Conservation (phyloP, 345 rosid species). For the Camelina neglecta region DNA sequence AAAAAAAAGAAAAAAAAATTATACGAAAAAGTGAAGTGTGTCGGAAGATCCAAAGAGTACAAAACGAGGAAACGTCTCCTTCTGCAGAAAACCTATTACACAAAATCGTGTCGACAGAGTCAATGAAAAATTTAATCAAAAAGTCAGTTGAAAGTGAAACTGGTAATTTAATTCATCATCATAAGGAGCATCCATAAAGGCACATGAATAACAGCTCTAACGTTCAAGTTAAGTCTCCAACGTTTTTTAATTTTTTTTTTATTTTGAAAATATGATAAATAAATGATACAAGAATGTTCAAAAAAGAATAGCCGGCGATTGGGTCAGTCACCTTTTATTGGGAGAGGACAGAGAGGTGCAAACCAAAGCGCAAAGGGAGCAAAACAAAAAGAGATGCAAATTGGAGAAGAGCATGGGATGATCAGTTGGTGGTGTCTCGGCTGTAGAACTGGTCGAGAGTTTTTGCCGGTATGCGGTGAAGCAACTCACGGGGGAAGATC, state of each 20-base stretch:
- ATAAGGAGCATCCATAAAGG: neutral
- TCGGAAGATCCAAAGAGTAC: no score
- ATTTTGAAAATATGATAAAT: no score
- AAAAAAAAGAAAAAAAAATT: no score
- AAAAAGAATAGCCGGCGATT: neutral
- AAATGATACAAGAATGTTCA: neutral
- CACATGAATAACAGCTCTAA: neutral
- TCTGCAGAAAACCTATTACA: no score
- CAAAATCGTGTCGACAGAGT: no score
- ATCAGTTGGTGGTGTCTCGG: constrained; percentile 53
- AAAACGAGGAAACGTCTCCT: no score
- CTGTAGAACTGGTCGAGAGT: constrained; percentile 75
- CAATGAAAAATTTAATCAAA: no score
- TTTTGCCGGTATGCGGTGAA: constrained; percentile 88
- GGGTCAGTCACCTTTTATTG: constrained; percentile 13
- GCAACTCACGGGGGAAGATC: constrained; percentile 87
- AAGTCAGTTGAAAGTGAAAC: no score
- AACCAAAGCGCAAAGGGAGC: constrained; percentile 16
- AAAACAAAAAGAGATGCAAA: constrained; percentile 1
- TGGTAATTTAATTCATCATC: no score
- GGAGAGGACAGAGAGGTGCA: neutral
- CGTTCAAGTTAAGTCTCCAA: neutral
- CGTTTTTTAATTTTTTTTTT: no score
- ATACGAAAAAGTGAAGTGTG: no score
- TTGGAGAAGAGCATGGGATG: constrained; percentile 1